Evolutionary conservation across 1,284 basidiomycete genomes (phyloP), one percentile per base, ranked within the genome.

Genomic region (Prillingera fragicola): DNA sequence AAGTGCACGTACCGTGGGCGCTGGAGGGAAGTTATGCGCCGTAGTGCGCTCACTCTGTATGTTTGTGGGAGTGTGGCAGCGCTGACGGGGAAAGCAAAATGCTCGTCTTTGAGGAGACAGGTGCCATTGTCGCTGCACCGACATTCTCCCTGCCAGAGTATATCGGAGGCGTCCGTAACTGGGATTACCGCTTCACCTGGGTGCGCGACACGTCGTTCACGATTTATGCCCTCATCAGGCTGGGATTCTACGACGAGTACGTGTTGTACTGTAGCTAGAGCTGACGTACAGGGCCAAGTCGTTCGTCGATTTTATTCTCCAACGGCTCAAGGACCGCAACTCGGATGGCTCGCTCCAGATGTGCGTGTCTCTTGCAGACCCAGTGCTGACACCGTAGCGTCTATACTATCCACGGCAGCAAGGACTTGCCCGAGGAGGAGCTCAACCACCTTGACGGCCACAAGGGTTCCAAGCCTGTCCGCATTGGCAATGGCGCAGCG

Each of bases 71-170:
- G 22, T n/a, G 4, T 1, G 1, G n/a, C 29, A 15, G n/a, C 41
- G 22, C 42, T 50, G 34, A 56, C 36, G 10, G 12, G 14, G 15
- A 8, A 38, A 66, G 63, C n/a, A 72, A 72, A 52, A 72, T 71
- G 69, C 57, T 70, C 15, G 59, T 62, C n/a, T 68, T 56, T 40
- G 73, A 74, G 36, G 73, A 73, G 43, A 63, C 64, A 0, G 67
- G 88, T 21, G 90, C 90, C 1, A 84, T 92, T 37, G 82, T 94
- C 5, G 90, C 90, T 0, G 89, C 87, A 50, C 89, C 91, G 1
- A 95, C 90, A 0, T 95, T 96, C 70, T 87, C 84, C 54, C 73
- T 96, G 9, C 90, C 90, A 0, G 91, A 95, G 64, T 84, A 82
- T 55, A 86, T 94, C 26, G 87, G 87, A 0, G 89, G 88, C 2